Conservation (phyloP, 2,329 filamentous ascomycete species). For the Epichloe festucae region DNA sequence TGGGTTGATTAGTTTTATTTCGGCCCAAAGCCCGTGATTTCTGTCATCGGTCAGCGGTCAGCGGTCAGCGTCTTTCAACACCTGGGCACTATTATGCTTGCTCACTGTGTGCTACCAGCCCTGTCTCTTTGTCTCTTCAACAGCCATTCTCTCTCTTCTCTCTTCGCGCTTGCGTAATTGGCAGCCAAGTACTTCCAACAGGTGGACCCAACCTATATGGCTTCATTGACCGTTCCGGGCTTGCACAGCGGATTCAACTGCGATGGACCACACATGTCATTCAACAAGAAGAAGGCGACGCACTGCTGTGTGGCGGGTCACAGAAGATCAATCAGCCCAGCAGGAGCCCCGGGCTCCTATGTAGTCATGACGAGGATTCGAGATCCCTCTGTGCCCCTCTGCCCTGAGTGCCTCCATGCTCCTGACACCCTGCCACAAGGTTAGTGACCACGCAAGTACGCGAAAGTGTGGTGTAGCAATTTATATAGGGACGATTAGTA, state of each 20-base stretch:
- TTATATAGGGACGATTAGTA: too few relatives aligned
- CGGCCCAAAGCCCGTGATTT: not conserved
- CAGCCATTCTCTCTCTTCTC: not conserved
- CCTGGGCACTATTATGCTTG: not conserved
- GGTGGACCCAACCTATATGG: slow-evolving; percentile 42
- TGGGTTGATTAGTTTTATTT: not conserved
- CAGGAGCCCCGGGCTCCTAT: too few relatives aligned
- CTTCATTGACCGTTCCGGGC: slow-evolving; percentile 26
- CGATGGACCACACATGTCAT: slow-evolving; percentile 21
- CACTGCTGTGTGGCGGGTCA: slow-evolving; percentile 27
- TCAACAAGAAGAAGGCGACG: slow-evolving; percentile 27
- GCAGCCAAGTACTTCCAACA: slow-evolving; percentile 38
- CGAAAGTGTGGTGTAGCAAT: too few relatives aligned
- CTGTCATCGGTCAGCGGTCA: not conserved
- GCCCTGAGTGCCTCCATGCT: too few relatives aligned
- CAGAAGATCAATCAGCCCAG: too few relatives aligned
- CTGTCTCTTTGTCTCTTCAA: not conserved
- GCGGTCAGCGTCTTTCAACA: not conserved
- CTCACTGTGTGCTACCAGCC: not conserved
- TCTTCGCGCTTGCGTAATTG: slow-evolving; percentile 13
- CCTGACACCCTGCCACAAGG: too few relatives aligned
- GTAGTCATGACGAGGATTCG: too few relatives aligned
- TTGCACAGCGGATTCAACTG: slow-evolving; percentile 17
- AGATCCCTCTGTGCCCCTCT: too few relatives aligned
- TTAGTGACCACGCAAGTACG: too few relatives aligned